phyloP scores from a whole-genome alignment of 2,329 filamentous ascomycete species.

The Beauveria pseudobassiana region DNA sequence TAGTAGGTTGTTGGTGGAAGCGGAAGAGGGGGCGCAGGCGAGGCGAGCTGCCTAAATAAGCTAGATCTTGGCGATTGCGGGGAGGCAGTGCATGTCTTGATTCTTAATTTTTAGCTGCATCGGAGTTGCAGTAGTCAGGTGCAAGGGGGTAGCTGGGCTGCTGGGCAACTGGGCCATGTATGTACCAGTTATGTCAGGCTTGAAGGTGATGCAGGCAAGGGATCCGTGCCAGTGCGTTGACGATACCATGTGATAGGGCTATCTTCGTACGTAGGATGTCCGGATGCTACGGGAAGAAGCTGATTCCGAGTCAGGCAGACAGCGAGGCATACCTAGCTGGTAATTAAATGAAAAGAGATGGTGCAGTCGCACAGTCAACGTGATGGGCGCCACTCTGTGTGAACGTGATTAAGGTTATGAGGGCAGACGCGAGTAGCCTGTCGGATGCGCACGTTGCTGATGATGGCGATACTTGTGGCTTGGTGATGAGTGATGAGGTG shows the following conservation, averaged over 20 bases:
- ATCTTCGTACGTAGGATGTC: neutral
- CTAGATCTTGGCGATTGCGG: slow-evolving; percentile 8
- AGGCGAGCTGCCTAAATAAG: neutral
- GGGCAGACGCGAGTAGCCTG: neutral
- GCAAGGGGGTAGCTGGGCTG: neutral
- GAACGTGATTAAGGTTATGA: neutral
- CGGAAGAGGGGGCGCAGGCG: neutral
- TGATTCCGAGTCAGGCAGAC: neutral
- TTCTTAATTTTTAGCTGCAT: neutral
- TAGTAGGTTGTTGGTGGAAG: neutral
- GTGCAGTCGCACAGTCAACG: too few species aligned
- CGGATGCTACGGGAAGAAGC: neutral
- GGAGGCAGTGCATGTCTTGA: slow-evolving; percentile 10
- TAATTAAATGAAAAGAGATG: neutral
- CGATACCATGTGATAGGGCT: too few species aligned
- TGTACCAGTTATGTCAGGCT: too few species aligned
- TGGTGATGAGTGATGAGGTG: neutral
- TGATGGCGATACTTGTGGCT: neutral
- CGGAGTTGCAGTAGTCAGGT: neutral
- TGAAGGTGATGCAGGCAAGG: too few species aligned
- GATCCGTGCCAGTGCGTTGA: neutral
- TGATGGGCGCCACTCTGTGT: too few species aligned
- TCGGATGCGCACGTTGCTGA: neutral
- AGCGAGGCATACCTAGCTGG: neutral
- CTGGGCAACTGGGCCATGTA: neutral